A percentile compares a stretch with the other conserved stretches of the same genome.
These are phyloP conservation scores for Xylaria scruposa DNA, from an alignment of 495 filamentous ascomycete species.

Conservation along the genomic window DNA sequence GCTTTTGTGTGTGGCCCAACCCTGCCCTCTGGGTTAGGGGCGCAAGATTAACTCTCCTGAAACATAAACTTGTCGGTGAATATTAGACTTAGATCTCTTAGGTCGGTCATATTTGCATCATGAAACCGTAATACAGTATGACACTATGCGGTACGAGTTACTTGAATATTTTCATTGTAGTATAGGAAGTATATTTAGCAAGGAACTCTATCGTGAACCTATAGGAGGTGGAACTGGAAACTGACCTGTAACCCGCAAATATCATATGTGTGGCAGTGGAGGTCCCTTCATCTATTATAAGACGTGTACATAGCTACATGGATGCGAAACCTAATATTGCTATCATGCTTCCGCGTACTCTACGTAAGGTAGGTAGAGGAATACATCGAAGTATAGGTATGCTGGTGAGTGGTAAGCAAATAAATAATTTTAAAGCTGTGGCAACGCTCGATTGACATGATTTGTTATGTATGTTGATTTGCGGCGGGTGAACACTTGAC, in stretches of 20 bases:
- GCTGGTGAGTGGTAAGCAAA: background rate
- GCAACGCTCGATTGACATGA: background rate
- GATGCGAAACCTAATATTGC: background rate
- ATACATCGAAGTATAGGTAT: background rate
- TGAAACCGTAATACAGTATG: constrained; percentile 1
- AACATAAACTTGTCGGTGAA: constrained; percentile 3
- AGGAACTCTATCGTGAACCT: constrained; percentile 3
- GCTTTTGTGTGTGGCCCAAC: background rate
- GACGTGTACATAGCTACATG: background rate
- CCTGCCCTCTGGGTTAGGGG: constrained; percentile 7
- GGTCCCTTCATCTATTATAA: background rate
- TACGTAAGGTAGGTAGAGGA: background rate
- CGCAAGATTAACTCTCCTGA: background rate
- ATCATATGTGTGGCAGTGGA: background rate
- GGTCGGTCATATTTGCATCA: constrained; percentile 13
- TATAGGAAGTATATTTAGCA: constrained; percentile 7
- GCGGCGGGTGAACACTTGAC: background rate
- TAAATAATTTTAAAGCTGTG: background rate
- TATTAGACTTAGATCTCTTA: background rate
- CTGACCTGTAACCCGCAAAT: background rate
- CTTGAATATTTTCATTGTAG: background rate
- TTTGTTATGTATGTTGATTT: background rate
- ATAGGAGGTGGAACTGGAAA: constrained; percentile 3
- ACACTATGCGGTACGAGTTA: background rate
- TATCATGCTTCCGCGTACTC: background rate